Evolutionary conservation across 2,329 filamentous ascomycete species (phyloP).

Genomic region (Fusarium sp.): DNA sequence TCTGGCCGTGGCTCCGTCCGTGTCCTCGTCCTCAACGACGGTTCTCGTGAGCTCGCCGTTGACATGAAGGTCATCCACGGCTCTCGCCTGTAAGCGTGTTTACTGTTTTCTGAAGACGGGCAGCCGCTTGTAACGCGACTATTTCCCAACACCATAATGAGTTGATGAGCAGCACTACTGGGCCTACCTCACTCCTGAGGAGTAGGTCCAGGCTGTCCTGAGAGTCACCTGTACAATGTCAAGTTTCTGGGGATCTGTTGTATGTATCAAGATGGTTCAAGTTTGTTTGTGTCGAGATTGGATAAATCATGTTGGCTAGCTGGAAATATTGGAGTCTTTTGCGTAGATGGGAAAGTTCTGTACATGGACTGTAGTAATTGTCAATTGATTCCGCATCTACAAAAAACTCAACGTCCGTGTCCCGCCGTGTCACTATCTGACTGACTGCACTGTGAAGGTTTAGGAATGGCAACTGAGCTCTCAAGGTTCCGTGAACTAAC

Average conservation of each 20-base stretch:
- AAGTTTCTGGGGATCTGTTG: constrained; percentile 29
- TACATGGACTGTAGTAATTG: constrained; percentile 52
- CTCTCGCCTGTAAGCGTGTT: constrained; percentile 66
- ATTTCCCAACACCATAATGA: constrained; percentile 31
- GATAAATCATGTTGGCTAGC: constrained; percentile 46
- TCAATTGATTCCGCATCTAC: constrained; percentile 44
- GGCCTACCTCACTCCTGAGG: constrained; percentile 18
- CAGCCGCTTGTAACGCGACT: constrained; percentile 39
- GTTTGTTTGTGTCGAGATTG: constrained; percentile 44
- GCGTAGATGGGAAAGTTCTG: constrained; percentile 55
- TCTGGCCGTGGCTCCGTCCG: constrained; percentile 93
- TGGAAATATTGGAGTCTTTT: constrained; percentile 50
- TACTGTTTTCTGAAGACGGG: constrained; percentile 28
- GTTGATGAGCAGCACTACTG: constrained; percentile 24
- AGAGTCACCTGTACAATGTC: constrained; percentile 35
- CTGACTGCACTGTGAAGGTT: background rate
- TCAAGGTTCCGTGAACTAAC: background rate
- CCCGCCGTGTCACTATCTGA: background rate
- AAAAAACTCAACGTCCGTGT: background rate
- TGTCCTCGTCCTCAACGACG: constrained; percentile 94
- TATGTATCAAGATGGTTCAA: constrained; percentile 43
- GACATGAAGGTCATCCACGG: constrained; percentile 99
- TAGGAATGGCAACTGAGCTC: background rate
- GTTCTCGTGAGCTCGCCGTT: constrained; percentile 92
- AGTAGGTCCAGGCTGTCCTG: constrained; percentile 19